These are phyloP conservation scores for Microcyclosporella mali DNA, from an alignment of 2,329 filamentous ascomycete genomes.

Conservation along the genomic window DNA sequence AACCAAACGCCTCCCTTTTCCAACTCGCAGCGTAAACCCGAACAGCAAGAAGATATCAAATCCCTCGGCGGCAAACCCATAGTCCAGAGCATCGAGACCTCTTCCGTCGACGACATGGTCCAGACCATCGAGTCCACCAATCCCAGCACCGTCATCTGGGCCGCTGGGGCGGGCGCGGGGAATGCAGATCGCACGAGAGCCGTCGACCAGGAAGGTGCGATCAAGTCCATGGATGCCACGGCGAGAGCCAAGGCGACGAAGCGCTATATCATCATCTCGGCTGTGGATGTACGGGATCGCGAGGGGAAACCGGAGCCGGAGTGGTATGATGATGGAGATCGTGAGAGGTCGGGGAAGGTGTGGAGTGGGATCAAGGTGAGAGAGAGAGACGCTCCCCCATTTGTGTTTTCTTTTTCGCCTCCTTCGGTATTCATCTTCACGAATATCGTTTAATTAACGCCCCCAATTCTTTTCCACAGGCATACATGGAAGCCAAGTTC, in stretches of 20 bases:
- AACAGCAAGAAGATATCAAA: constrained; percentile 33
- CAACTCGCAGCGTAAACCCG: constrained; percentile 6
- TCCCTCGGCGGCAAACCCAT: constrained; percentile 40
- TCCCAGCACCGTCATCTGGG: constrained; percentile 32
- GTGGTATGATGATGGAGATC: constrained; percentile 41
- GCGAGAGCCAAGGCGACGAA: constrained; percentile 48
- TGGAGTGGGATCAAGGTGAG: constrained; percentile 35
- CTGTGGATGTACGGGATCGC: constrained; percentile 49
- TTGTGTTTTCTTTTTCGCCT: no score
- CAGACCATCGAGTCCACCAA: constrained; percentile 31
- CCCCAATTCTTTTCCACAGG: background rate
- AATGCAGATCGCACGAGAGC: constrained; percentile 51
- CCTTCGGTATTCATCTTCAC: background rate
- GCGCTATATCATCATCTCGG: constrained; percentile 61
- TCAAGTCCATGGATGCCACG: constrained; percentile 56
- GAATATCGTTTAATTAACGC: background rate
- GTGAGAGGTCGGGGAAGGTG: constrained; percentile 31
- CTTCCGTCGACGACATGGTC: constrained; percentile 34
- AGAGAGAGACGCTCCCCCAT: no score
- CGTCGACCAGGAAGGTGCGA: constrained; percentile 59
- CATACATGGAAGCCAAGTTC: constrained; percentile 40
- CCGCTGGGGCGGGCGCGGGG: constrained; percentile 29
- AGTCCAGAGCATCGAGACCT: constrained; percentile 39
- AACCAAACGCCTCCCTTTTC: background rate
- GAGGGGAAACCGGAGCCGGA: constrained; percentile 34